Evolutionary conservation across 306 rosid species (phyloP).

Genomic region (Oxytropis ochrocephala): DNA sequence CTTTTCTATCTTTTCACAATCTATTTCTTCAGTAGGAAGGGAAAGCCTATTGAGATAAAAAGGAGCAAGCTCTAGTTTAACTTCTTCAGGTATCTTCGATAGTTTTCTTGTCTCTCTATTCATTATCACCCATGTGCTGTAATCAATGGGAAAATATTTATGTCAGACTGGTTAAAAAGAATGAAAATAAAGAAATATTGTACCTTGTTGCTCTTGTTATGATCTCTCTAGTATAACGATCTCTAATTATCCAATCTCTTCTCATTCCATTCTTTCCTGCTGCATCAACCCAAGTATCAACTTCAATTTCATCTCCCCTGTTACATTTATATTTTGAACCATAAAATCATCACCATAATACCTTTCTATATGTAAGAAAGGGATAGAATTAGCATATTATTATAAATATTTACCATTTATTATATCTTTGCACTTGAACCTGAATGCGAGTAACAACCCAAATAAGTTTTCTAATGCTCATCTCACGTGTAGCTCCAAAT

Average conservation of each 20-base stretch:
- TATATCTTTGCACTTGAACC: constrained; percentile 84
- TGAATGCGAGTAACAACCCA: constrained; percentile 92
- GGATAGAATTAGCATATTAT: not conserved
- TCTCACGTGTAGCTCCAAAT: constrained; percentile 80
- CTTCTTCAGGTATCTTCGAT: constrained; percentile 75
- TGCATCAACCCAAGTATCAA: constrained; percentile 96
- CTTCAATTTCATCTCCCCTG: constrained; percentile 93
- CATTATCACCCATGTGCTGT: constrained; percentile 87
- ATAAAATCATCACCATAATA: not conserved
- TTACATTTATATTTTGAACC: constrained; percentile 1
- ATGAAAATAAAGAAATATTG: not conserved
- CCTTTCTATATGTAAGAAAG: not conserved
- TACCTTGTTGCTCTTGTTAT: constrained; percentile 87
- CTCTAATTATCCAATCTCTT: constrained; percentile 91
- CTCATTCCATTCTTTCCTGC: constrained; percentile 90
- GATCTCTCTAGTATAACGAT: constrained; percentile 57
- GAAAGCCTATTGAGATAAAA: constrained; percentile 61
- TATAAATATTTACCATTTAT: constrained; percentile 47
- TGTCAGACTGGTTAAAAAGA: not conserved
- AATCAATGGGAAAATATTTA: not conserved
- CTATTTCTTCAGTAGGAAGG: constrained; percentile 41
- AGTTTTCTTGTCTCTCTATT: constrained; percentile 84
- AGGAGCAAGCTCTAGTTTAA: constrained; percentile 62
- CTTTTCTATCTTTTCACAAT: constrained; percentile 61
- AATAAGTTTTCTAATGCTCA: constrained; percentile 79